Percentiles rank a stretch among this genome's conserved stretches.
Evolutionary conservation across 2,329 filamentous ascomycete species (phyloP).

Genomic region (Talaromyces sp.): DNA sequence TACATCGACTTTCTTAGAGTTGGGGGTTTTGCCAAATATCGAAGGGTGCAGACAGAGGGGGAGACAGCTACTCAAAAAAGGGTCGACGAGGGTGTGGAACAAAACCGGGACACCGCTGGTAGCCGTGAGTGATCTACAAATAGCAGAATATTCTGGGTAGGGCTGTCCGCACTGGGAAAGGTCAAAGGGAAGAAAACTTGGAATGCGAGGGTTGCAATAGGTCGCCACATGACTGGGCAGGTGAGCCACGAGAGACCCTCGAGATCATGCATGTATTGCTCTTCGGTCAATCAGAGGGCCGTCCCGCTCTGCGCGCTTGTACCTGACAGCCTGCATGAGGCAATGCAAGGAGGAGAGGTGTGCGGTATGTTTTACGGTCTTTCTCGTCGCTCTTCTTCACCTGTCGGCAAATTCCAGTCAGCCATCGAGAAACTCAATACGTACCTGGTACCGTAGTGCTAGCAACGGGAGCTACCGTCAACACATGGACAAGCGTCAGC

Average conservation of each 20-base stretch:
- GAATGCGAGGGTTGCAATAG: slow-evolving; percentile 10
- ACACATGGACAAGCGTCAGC: background rate
- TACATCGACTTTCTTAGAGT: background rate
- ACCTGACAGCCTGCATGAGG: slow-evolving; percentile 10
- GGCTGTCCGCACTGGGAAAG: background rate
- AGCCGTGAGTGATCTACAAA: background rate
- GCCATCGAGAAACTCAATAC: background rate
- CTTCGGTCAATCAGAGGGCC: background rate
- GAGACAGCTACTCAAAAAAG: background rate
- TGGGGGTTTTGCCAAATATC: background rate
- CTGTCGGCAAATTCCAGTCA: background rate
- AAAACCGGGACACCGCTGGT: background rate
- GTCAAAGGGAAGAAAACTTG: slow-evolving; percentile 6
- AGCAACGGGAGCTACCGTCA: background rate
- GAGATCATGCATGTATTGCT: slow-evolving; percentile 9
- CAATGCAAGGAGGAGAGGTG: background rate
- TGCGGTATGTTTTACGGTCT: background rate
- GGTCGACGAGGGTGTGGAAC: background rate
- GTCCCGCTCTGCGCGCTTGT: background rate
- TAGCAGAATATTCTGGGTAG: background rate
- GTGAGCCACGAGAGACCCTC: slow-evolving; percentile 5
- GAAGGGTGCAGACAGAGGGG: background rate
- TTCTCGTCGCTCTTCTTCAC: background rate
- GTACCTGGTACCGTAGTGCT: background rate
- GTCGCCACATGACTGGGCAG: slow-evolving; percentile 6